Conservation (phyloP, 805 yeast genomes). For the Candida khao-thaluensis region DNA sequence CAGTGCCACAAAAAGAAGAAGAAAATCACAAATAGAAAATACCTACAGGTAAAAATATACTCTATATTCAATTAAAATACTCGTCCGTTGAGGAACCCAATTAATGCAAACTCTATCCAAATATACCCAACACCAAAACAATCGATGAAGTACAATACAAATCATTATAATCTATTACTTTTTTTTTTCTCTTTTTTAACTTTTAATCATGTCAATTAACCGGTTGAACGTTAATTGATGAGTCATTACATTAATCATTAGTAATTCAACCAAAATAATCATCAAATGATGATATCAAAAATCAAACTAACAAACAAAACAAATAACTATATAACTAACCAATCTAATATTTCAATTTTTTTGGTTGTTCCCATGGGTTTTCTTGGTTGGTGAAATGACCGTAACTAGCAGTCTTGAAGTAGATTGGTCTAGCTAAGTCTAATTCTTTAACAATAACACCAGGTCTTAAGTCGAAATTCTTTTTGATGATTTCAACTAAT, state of each 20-base stretch:
- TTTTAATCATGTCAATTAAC: conserved; percentile 26
- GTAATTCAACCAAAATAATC: conserved; percentile 18
- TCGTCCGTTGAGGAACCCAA: conserved; percentile 54
- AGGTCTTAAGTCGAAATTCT: conserved; percentile 98
- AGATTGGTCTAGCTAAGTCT: conserved; percentile 98
- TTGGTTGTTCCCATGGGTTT: conserved; percentile 98
- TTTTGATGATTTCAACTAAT: conserved; percentile 85
- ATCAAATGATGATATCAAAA: conserved; percentile 5
- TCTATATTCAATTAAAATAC: conserved; percentile 21
- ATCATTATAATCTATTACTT: conserved; percentile 7
- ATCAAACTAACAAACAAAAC: conserved; percentile 10
- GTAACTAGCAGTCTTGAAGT: conserved; percentile 97
- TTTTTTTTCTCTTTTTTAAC: conserved; percentile 9
- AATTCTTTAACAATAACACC: conserved; percentile 97
- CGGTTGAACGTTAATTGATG: conserved; percentile 47
- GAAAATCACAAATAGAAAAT: too few relatives aligned
- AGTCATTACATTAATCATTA: conserved; percentile 46
- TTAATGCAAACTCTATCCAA: conserved; percentile 46
- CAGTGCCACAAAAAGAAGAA: too few relatives aligned
- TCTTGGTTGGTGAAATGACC: conserved; percentile 99
- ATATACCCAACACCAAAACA: conserved; percentile 16
- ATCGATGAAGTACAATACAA: conserved; percentile 12
- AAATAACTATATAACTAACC: background rate
- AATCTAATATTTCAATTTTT: conserved; percentile 59
- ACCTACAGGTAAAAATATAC: background rate